These are phyloP conservation scores for Microsporum ferrugineum DNA, from an alignment of 2,329 filamentous ascomycete species.

Conservation along the genomic window DNA sequence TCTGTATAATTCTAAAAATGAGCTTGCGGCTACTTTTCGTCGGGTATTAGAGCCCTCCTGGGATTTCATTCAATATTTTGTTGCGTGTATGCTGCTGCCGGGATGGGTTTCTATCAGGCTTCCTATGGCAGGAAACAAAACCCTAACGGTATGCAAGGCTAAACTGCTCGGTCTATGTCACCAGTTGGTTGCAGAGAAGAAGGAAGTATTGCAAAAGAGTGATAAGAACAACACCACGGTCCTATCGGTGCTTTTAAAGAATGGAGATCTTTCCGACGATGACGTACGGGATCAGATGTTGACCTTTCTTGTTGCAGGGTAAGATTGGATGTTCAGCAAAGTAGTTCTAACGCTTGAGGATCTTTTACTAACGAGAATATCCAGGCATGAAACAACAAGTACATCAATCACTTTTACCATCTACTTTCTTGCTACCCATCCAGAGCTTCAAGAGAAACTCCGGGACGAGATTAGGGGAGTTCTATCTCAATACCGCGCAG, in stretches of 20 bases:
- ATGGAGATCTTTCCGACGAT: constrained; percentile 29
- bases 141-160: constrained; percentile 22
- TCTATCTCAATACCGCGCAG: constrained; percentile 25
- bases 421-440: constrained; percentile 42
- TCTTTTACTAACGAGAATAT: constrained; percentile 16
- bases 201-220: constrained; percentile 13
- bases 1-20: constrained; percentile 40
- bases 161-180: constrained; percentile 25
- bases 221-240: constrained; percentile 15
- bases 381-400: constrained; percentile 45
- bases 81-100: constrained; percentile 39
- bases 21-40: constrained; percentile 43
- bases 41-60: constrained; percentile 39
- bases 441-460: constrained; percentile 38
- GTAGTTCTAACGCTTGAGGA: not conserved
- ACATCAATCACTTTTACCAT: constrained; percentile 44
- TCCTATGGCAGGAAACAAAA: constrained; percentile 29
- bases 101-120: constrained; percentile 40
- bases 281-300: constrained; percentile 34
- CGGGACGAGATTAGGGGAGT: constrained; percentile 42
- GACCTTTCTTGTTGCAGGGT: constrained; percentile 32
- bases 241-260: constrained; percentile 29
- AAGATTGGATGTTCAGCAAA: constrained; percentile 14
- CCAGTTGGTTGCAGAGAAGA: constrained; percentile 28
- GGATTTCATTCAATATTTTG: constrained; percentile 34